Evolutionary conservation across 306 rosid genomes (phyloP), one percentile per base, ranked within the genome.

Genomic region (Dicorynia guianensis): DNA sequence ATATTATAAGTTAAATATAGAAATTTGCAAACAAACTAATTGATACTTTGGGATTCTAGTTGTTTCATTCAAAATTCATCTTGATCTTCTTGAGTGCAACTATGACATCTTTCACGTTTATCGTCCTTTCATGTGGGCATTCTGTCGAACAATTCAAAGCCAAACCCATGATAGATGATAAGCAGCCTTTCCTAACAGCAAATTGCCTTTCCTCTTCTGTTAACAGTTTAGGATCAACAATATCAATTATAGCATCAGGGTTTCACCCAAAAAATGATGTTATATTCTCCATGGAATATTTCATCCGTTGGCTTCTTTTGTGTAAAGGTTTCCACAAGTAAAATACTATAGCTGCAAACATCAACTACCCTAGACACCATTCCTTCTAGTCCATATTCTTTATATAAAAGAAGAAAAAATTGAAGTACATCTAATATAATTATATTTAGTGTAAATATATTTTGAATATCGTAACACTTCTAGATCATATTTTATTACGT

Each of bases 301-400:
- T 35, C 61, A 25, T 60, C 47, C 0, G 62, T 67, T 0, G 75
- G 80, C 19, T 67, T 76, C 17, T 67, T 67, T 58, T 64, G 15
- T 8, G 63, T 76, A 62, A 67, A 76, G 4, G 62, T 67, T 59
- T 76, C 69, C 75, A 76, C 68, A 3, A 76, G 19, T 20, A 72
- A 72, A 72, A 72, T 72, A 5, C 75, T 64, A 38, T 70, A 70
- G 20, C 65, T 70, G 0, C 39, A 70, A 5, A 25, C 78, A 60
- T 60, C 69, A 1, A 38, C 52, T 1, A 15, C 12, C 30, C 4
- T 44, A 17, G 47, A 72, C 20, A 72, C 43, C 4, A 13, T 25
- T 12, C 77, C 47, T 42, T 72, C 57, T 7, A 17, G 49, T 58
- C 77, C 68, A 46, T 72, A 72, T 18, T 46, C 48, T 59, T 13